A percentile compares a stretch with the other conserved stretches of the same genome.
phyloP scores from a whole-genome alignment of 768 basidiomycete genomes.

The Vararia minispora region DNA sequence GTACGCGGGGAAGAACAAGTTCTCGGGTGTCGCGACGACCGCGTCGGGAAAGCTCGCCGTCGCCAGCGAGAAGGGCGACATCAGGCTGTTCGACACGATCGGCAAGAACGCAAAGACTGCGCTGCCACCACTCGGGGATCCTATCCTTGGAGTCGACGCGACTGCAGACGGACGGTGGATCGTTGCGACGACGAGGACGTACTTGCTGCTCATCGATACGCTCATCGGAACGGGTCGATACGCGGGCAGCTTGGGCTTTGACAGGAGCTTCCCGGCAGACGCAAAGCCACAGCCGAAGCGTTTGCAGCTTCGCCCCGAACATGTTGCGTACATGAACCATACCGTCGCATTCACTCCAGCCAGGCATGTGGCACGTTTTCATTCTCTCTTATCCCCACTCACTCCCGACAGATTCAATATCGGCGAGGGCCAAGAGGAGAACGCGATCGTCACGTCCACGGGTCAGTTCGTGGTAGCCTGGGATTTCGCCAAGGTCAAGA shows the following conservation, averaged over 20 bases:
- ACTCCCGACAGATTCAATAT: slow-evolving; percentile 96
- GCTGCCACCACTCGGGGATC: slow-evolving; percentile 87
- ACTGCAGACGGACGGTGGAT: slow-evolving; percentile 91
- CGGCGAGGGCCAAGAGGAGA: slow-evolving; percentile 80
- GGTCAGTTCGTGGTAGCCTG: slow-evolving; percentile 91
- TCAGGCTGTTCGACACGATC: slow-evolving; percentile 87
- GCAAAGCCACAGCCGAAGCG: slow-evolving; percentile 87
- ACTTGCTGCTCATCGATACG: slow-evolving; percentile 89
- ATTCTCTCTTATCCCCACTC: slow-evolving; percentile 1
- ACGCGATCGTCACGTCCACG: slow-evolving; percentile 90
- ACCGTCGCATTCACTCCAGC: slow-evolving; percentile 86
- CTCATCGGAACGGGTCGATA: slow-evolving; percentile 87
- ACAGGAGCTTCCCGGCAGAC: slow-evolving; percentile 88
- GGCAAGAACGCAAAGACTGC: slow-evolving; percentile 99
- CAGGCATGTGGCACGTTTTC: slow-evolving; percentile 37
- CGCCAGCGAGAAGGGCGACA: slow-evolving; percentile 93
- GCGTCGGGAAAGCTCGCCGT: slow-evolving; percentile 81
- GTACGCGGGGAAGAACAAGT: slow-evolving; percentile 90
- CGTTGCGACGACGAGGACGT: slow-evolving; percentile 91
- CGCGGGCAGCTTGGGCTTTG: slow-evolving; percentile 77
- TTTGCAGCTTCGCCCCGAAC: slow-evolving; percentile 80
- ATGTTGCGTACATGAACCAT: slow-evolving; percentile 89
- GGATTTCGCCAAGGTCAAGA: slow-evolving; percentile 96
- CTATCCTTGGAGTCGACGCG: slow-evolving; percentile 90
- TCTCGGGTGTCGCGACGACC: slow-evolving; percentile 88